phyloP scores from a whole-genome alignment of 2,329 filamentous ascomycete genomes.

The Pseudogymnoascus sp. region DNA sequence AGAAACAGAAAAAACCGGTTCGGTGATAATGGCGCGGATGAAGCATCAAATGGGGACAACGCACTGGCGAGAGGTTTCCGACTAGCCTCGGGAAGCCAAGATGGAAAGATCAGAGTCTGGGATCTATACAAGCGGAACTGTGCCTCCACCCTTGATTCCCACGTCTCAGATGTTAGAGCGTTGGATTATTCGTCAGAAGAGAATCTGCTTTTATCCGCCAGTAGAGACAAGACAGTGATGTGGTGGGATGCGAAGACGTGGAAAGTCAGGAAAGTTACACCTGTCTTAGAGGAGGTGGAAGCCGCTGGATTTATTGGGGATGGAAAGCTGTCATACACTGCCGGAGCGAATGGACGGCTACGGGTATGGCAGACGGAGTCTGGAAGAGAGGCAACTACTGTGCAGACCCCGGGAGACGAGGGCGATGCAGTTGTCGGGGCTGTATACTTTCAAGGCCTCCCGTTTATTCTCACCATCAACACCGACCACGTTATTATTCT shows the following conservation, averaged over 20 bases:
- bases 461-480: constrained; percentile 74
- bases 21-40: constrained; percentile 38
- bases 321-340: constrained; percentile 70
- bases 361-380: constrained; percentile 75
- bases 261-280: constrained; percentile 74
- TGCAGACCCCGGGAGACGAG: constrained; percentile 57
- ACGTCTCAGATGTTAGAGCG: constrained; percentile 88
- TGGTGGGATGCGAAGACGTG: constrained; percentile 84
- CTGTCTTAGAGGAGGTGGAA: constrained; percentile 80
- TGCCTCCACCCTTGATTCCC: constrained; percentile 74
- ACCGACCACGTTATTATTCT: constrained; percentile 82
- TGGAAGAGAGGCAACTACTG: constrained; percentile 70
- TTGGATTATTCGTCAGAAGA: constrained; percentile 73
- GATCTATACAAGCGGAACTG: constrained; percentile 78
- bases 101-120: constrained; percentile 88
- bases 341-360: constrained; percentile 73
- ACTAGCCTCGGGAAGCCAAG: constrained; percentile 85
- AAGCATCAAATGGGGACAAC: constrained; percentile 34
- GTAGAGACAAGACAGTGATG: constrained; percentile 88
- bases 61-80: constrained; percentile 58
- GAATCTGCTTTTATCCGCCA: constrained; percentile 71
- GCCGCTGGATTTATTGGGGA: constrained; percentile 69
- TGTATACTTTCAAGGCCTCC: constrained; percentile 56
- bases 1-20: constrained; percentile 42
- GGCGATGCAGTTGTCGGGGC: constrained; percentile 64